Percentiles rank a stretch among this genome's conserved stretches.
phyloP scores from a whole-genome alignment of 176 grass and related monocot genomes.

The Oryza coarctata region DNA sequence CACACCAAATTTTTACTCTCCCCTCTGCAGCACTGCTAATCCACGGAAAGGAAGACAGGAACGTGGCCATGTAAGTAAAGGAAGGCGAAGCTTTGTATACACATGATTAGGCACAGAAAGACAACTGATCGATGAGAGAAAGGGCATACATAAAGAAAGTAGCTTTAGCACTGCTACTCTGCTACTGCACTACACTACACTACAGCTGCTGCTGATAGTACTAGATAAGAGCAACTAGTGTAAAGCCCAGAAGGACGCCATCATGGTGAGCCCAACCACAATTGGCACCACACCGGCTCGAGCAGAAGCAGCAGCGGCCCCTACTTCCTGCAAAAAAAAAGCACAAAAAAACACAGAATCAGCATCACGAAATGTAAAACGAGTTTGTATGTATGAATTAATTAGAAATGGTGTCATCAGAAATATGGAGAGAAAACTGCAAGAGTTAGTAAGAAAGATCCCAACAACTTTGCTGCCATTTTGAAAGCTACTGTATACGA shows the following conservation, averaged over 20 bases:
- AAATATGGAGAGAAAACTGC: not conserved
- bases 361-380: not conserved
- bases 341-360: too few relatives aligned
- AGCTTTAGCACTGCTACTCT: slow-evolving; percentile 21
- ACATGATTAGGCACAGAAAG: slow-evolving; percentile 4
- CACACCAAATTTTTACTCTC: not conserved
- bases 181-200: not conserved
- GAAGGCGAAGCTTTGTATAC: slow-evolving; percentile 38
- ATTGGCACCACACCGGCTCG: not conserved
- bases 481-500: not conserved
- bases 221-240: not conserved
- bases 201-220: not conserved
- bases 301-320: slow-evolving; percentile 8
- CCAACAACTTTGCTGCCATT: not conserved
- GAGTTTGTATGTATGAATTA: not conserved
- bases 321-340: not conserved
- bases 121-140: not conserved
- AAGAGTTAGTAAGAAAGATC: not conserved
- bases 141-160: not conserved
- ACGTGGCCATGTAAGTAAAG: slow-evolving; percentile 21
- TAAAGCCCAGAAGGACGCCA: slow-evolving; percentile 44
- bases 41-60: not conserved
- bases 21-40: not conserved
- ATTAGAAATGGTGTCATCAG: not conserved
- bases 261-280: slow-evolving; percentile 20